These are phyloP conservation scores for Podaxis sp. DNA, from an alignment of 768 basidiomycete genomes.

Conservation along the genomic window DNA sequence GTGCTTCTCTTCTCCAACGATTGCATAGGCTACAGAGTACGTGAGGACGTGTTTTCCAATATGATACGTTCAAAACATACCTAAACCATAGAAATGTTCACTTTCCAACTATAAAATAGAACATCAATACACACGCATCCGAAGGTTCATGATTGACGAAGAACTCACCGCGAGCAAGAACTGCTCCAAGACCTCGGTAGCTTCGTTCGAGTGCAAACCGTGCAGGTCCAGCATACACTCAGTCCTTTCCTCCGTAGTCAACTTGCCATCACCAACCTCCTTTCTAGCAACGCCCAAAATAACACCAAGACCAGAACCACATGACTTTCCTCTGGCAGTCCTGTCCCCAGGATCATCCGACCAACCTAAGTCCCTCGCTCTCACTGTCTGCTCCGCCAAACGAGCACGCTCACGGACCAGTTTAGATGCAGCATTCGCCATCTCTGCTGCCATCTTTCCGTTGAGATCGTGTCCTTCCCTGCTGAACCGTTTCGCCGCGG, in stretches of 20 bases:
- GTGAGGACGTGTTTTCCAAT: slow-evolving; percentile 12
- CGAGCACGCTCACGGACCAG: slow-evolving; percentile 82
- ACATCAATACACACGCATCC: slow-evolving; percentile 4
- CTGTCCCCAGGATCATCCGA: slow-evolving; percentile 86
- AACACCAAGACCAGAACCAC: slow-evolving; percentile 84
- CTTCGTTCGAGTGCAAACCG: slow-evolving; percentile 92
- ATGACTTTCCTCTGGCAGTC: slow-evolving; percentile 65
- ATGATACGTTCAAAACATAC: slow-evolving; percentile 38
- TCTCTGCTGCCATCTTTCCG: slow-evolving; percentile 85
- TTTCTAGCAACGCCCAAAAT: slow-evolving; percentile 80
- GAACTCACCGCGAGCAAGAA: slow-evolving; percentile 82
- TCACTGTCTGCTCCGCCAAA: slow-evolving; percentile 75
- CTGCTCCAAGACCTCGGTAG: slow-evolving; percentile 85
- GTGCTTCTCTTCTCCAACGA: slow-evolving; percentile 97
- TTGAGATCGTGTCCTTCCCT: slow-evolving; percentile 94
- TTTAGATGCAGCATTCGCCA: slow-evolving; percentile 78
- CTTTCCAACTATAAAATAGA: slow-evolving; percentile 62
- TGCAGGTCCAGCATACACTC: slow-evolving; percentile 90
- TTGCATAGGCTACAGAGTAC: slow-evolving; percentile 62
- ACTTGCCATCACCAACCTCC: slow-evolving; percentile 50
- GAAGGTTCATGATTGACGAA: slow-evolving; percentile 5
- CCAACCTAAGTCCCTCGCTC: slow-evolving; percentile 67
- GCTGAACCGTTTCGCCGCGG: slow-evolving; percentile 92
- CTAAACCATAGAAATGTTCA: slow-evolving; percentile 85
- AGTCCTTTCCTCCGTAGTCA: slow-evolving; percentile 84